phyloP scores from a whole-genome alignment of 192 early-diverging fungal genomes.

The Phycomyces nitens region DNA sequence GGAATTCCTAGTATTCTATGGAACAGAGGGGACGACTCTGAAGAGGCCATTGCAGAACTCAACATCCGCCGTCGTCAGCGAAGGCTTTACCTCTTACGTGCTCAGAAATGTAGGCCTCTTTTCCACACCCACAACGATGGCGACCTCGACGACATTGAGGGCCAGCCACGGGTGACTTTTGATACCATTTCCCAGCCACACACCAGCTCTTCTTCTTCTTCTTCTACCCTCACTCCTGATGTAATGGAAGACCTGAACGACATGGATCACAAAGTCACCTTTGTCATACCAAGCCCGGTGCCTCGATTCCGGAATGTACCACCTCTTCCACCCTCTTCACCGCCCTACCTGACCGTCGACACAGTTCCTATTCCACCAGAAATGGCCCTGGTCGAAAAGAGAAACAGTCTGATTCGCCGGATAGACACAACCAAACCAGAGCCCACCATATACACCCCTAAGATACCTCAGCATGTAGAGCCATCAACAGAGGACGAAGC shows the following conservation, averaged over 20 bases:
- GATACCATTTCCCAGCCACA: neutral
- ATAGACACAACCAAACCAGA: neutral
- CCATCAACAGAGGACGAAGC: neutral
- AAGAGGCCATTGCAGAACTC: constrained; percentile 12
- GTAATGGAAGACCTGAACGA: constrained; percentile 5
- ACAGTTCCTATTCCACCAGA: neutral
- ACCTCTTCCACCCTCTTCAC: constrained; percentile 23
- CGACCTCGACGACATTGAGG: neutral
- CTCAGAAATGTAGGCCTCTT: constrained; percentile 6
- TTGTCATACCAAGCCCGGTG: constrained; percentile 31
- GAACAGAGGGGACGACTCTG: constrained; percentile 19
- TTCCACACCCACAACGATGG: too few relatives aligned
- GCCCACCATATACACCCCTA: constrained; percentile 4
- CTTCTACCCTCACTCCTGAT: constrained; percentile 4
- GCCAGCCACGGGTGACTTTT: neutral
- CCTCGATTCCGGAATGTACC: constrained; percentile 30
- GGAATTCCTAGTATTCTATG: constrained; percentile 11
- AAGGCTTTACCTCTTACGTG: constrained; percentile 11
- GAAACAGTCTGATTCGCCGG: neutral
- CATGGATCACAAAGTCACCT: constrained; percentile 25
- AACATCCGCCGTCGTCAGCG: constrained; percentile 6
- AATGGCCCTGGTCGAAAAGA: neutral
- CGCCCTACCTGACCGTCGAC: constrained; percentile 15
- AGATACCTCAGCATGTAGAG: neutral
- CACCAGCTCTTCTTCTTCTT: constrained; percentile 10